Conservation (phyloP, 176 grass and related monocot genomes). For the Zoysia pacifica region DNA sequence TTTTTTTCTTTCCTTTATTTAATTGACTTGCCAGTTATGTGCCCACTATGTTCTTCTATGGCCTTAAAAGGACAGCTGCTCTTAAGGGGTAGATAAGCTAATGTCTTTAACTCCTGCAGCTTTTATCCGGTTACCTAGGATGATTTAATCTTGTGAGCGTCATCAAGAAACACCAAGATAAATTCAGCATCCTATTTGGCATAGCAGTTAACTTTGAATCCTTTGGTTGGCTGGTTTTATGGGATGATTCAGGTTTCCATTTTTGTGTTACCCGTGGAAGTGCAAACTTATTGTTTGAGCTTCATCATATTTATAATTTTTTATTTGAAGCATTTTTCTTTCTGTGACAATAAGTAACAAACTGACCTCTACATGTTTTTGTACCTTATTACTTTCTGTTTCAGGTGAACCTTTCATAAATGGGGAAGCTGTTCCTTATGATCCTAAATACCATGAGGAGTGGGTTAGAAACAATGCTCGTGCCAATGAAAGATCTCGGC, state of each 20-base stretch:
- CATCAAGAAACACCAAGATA: background rate
- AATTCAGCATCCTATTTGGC: background rate
- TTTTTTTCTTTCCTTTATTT: background rate
- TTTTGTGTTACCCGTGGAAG: background rate
- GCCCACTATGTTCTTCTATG: background rate
- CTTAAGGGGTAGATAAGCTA: background rate
- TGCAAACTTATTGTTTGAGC: background rate
- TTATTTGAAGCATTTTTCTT: background rate
- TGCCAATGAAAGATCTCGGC: constrained; percentile 60
- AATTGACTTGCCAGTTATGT: background rate
- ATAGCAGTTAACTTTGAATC: background rate
- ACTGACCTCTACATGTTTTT: constrained; percentile 12
- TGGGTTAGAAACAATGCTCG: constrained; percentile 67
- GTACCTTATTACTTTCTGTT: constrained; percentile 16
- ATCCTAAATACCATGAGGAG: constrained; percentile 73
- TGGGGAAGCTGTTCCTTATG: constrained; percentile 80
- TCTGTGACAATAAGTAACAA: background rate
- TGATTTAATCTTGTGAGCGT: background rate
- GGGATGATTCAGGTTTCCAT: background rate
- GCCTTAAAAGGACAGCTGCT: background rate
- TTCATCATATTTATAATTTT: background rate
- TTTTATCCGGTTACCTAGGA: background rate
- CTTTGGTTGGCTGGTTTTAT: background rate
- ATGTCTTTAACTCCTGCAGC: background rate
- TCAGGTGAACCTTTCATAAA: constrained; percentile 90